Conservation (phyloP, 495 filamentous ascomycete species). For the Sordaria brevicollis region DNA sequence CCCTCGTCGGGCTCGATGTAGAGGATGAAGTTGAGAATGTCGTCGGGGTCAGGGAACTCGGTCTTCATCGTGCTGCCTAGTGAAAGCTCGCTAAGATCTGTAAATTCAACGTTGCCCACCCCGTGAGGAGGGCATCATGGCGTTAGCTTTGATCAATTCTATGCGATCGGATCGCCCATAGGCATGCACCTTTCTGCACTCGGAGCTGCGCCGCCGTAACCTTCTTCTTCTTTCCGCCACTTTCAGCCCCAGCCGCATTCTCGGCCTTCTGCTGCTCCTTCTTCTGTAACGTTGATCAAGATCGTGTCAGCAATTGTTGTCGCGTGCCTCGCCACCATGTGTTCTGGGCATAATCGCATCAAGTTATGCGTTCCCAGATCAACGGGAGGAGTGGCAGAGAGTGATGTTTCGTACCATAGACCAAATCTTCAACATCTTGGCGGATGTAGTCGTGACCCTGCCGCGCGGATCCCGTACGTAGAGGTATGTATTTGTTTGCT, state of each 20-base stretch:
- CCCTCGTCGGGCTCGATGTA: constrained; percentile 95
- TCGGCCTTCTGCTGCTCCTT: constrained; percentile 92
- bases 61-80: constrained; percentile 88
- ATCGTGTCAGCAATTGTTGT: constrained; percentile 46
- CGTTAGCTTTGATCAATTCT: no score
- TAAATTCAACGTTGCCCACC: neutral
- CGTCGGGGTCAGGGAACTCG: constrained; percentile 85
- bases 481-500: neutral
- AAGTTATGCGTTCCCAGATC: neutral
- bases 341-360: neutral
- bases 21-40: constrained; percentile 91
- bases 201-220: constrained; percentile 92
- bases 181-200: constrained; percentile 76
- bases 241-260: constrained; percentile 57
- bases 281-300: constrained; percentile 46
- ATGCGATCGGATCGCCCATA: neutral
- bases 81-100: constrained; percentile 88
- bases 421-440: constrained; percentile 98
- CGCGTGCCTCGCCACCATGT: constrained; percentile 32
- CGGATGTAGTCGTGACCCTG: neutral
- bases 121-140: neutral
- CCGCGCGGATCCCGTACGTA: neutral
- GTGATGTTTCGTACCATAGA: constrained; percentile 66
- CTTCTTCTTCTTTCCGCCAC: constrained; percentile 85
- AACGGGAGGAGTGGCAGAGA: neutral